phyloP scores from a whole-genome alignment of 2,329 filamentous ascomycete genomes.

The Trichoderma koningii region DNA sequence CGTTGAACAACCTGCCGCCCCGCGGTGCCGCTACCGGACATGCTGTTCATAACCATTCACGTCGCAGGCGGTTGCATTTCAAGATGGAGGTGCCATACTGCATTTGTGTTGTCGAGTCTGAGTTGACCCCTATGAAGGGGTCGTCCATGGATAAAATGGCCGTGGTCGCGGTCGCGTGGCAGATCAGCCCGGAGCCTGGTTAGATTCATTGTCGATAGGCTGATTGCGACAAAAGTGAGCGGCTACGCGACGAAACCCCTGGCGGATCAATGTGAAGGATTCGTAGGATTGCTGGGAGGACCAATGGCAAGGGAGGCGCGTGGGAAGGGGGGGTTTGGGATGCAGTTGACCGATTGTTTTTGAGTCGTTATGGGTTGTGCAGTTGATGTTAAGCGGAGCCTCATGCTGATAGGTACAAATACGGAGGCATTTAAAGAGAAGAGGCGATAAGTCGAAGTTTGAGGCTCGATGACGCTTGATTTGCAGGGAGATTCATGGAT shows the following conservation, averaged over 20 bases:
- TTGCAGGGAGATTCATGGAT: too few species aligned
- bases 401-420: too few species aligned
- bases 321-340: too few species aligned
- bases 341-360: too few species aligned
- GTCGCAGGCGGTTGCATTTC: not conserved
- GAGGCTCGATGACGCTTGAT: too few species aligned
- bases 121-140: not conserved
- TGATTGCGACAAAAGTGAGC: not conserved
- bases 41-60: not conserved
- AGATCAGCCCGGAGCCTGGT: not conserved
- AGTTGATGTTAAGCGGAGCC: not conserved
- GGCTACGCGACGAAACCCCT: conserved; percentile 1
- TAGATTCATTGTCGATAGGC: not conserved
- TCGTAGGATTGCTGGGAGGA: not conserved
- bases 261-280: conserved; percentile 3
- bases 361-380: too few species aligned
- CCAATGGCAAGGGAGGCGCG: not conserved
- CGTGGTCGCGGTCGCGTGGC: not conserved
- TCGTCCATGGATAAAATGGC: not conserved
- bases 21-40: not conserved
- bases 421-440: too few species aligned
- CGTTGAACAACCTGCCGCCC: not conserved
- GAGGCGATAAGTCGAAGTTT: too few species aligned
- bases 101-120: not conserved
- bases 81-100: not conserved